phyloP scores from a whole-genome alignment of 495 filamentous ascomycete species.

The Hyaloscypha finlandica region DNA sequence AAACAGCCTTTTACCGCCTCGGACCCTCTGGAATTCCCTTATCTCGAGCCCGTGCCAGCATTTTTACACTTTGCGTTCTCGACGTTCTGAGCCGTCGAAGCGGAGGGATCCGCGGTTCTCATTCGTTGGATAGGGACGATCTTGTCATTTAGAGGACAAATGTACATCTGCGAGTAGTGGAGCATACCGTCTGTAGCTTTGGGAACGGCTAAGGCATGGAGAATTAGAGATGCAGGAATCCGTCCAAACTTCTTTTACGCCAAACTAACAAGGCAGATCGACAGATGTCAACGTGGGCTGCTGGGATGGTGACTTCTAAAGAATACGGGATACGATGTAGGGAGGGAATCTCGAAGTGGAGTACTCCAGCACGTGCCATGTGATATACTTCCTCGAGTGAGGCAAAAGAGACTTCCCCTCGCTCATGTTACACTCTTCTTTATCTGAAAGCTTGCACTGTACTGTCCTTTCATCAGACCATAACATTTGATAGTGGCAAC shows the following conservation, averaged over 20 bases:
- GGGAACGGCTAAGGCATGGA: background rate
- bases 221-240: background rate
- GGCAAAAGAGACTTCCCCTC: background rate
- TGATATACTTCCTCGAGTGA: background rate
- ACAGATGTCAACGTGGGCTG: background rate
- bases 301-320: background rate
- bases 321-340: background rate
- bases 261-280: background rate
- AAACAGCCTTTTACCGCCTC: background rate
- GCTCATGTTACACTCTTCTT: background rate
- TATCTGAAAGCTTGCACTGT: background rate
- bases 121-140: background rate
- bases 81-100: background rate
- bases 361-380: background rate
- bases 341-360: background rate
- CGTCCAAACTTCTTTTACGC: background rate
- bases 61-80: background rate
- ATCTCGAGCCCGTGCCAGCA: background rate
- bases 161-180: background rate
- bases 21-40: constrained; percentile 5
- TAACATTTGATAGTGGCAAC: background rate
- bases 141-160: background rate
- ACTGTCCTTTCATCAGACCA: background rate
- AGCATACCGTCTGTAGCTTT: background rate
- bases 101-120: background rate